Base-by-base conservation (phyloP, 2,329 filamentous ascomycete genomes). In the Orbilia oligospora region DNA sequence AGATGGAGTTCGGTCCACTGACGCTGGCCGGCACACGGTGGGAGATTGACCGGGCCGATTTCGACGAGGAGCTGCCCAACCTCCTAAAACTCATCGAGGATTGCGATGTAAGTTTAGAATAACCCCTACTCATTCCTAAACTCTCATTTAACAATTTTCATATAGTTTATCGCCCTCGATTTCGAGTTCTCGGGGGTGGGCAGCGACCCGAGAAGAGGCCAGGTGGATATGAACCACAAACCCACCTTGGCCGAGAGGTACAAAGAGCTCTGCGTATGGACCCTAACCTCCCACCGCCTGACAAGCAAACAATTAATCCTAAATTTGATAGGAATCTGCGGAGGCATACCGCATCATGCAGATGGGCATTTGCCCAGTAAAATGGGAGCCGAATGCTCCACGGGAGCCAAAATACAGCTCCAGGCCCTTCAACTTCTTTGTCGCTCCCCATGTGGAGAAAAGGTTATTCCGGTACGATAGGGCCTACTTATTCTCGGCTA, bases 171-270 rank as follows among this genome's bases (percentile, higher is more conserved):
- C 36, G 70, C 80, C 1, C 77, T 82, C 53, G 81, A 82, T 51
- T 71, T 82, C 20, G 81, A 82, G 33, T 80, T 81, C 49, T 80
- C 80, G 0, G 81, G 81, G 6, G 76, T 82, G 38, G 79, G 66
- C 18, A 75, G 69, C 49, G 71, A 71, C 9, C 49, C 61, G 18
- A 67, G 66, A 44, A 70, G 63, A 1, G 75, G 68, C 33, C 68
- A 72, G n/a, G 55, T 78, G 53, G 63, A 80, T 61, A 48, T 48
- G 27, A 14, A 53, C 56, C 24, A 65, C 63, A 76, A 80, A 76
- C 58, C 81, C 14, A 81, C 71, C 27, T 41, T 82, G 3, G 76
- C 80, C 33, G 81, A 82, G 48, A 71, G 81, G 5, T 82, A 82
- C 58, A 46, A 69, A 16, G 71, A 80, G 38, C 66, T 68, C 6